A percentile compares a stretch with the other conserved stretches of the same genome.
These are phyloP conservation scores for Babesia microti DNA, from an alignment of 169 alveolate species.

Conservation along the genomic window DNA sequence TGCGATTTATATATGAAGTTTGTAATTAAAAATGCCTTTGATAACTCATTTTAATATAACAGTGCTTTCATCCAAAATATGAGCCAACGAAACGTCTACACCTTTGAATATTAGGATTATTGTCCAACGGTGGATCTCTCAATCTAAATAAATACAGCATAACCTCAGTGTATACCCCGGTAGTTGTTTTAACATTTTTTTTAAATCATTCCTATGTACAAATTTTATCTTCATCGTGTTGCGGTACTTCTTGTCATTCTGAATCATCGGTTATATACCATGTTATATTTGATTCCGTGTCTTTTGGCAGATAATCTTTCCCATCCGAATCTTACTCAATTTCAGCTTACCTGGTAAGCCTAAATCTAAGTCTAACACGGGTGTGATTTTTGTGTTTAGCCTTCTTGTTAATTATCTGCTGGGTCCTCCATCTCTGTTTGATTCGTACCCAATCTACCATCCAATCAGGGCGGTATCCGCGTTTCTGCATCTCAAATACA, in stretches of 20 bases:
- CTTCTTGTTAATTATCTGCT: constrained; percentile 45
- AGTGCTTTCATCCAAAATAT: constrained; percentile 38
- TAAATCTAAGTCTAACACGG: constrained; percentile 53
- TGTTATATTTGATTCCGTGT: constrained; percentile 41
- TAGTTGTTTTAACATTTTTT: constrained; percentile 51
- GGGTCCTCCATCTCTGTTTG: constrained; percentile 40
- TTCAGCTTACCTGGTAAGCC: constrained; percentile 35
- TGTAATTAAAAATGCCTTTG: no score
- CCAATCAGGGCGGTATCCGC: constrained; percentile 22
- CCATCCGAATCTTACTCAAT: constrained; percentile 49
- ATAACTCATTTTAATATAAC: background rate
- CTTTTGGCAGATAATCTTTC: constrained; percentile 56
- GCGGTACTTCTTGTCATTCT: constrained; percentile 36
- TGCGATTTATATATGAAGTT: no score
- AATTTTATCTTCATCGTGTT: constrained; percentile 55
- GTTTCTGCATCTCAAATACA: no score
- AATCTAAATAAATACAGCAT: constrained; percentile 7
- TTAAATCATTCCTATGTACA: constrained; percentile 54
- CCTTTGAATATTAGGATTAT: constrained; percentile 54
- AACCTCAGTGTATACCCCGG: constrained; percentile 51
- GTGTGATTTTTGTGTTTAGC: constrained; percentile 56
- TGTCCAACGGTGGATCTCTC: constrained; percentile 56
- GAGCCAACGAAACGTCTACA: constrained; percentile 35
- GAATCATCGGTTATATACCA: constrained; percentile 5
- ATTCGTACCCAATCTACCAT: constrained; percentile 51